Conservation (phyloP, 192 early-diverging fungal genomes). For the Geranomyces variabilis region DNA sequence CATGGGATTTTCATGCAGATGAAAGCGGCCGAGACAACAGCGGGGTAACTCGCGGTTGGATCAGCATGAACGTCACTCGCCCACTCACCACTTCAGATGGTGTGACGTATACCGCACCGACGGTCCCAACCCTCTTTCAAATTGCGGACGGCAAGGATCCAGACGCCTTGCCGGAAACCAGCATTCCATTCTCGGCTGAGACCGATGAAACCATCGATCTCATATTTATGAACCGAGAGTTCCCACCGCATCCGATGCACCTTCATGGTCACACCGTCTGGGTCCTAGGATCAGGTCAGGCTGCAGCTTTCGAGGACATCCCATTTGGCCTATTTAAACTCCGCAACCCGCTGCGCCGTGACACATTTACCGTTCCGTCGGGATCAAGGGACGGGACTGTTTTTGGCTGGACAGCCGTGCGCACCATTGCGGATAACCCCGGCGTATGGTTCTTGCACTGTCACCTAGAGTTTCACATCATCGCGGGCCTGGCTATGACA, state of each 20-base stretch:
- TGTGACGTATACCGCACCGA: not conserved
- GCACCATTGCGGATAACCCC: slow-evolving; percentile 81
- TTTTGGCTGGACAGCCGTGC: slow-evolving; percentile 64
- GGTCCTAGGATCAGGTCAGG: slow-evolving; percentile 62
- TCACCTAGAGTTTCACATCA: slow-evolving; percentile 3
- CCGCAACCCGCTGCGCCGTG: slow-evolving; percentile 70
- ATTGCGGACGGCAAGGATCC: slow-evolving; percentile 1
- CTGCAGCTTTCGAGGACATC: slow-evolving; percentile 54
- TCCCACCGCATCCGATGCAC: slow-evolving; percentile 72
- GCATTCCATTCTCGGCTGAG: slow-evolving; percentile 6
- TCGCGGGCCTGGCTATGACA: not conserved
- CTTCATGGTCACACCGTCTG: slow-evolving; percentile 84
- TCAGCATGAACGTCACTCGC: slow-evolving; percentile 7
- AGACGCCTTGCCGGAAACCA: slow-evolving; percentile 6
- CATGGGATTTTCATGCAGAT: slow-evolving; percentile 15
- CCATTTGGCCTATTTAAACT: slow-evolving; percentile 29
- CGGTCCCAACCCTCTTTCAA: not conserved
- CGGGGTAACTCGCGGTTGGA: slow-evolving; percentile 8
- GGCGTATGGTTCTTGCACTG: slow-evolving; percentile 5
- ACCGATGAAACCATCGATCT: slow-evolving; percentile 55
- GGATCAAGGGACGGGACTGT: no score
- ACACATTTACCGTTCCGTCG: slow-evolving; percentile 64
- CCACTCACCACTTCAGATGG: not conserved
- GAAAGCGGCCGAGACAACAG: slow-evolving; percentile 10
- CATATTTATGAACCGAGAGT: slow-evolving; percentile 73